These are phyloP conservation scores for Xylariaceae sp. DNA, from an alignment of 2,329 filamentous ascomycete genomes.

Conservation along the genomic window DNA sequence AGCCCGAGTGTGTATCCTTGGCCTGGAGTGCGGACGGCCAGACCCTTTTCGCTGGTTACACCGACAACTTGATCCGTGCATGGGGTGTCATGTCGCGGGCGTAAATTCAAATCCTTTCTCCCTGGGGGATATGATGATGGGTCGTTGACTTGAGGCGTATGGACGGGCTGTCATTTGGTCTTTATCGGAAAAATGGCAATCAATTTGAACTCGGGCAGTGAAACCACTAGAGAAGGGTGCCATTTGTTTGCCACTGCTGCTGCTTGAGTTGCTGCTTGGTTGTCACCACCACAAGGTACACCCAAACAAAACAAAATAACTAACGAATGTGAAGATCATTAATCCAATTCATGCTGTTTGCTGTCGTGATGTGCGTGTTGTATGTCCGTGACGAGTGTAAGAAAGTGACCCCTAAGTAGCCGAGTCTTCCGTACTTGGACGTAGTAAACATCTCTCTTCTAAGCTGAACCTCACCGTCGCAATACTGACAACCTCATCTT, in stretches of 20 bases:
- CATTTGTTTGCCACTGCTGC: conserved; percentile 19
- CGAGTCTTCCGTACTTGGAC: no score
- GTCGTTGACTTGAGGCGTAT: conserved; percentile 34
- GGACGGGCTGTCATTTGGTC: conserved; percentile 34
- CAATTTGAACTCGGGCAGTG: conserved; percentile 27
- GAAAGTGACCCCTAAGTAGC: no score
- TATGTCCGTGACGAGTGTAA: background rate
- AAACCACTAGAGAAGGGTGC: conserved; percentile 23
- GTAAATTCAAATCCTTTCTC: conserved; percentile 42
- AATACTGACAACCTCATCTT: no score
- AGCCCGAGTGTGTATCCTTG: conserved; percentile 95
- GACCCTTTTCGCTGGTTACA: conserved; percentile 99
- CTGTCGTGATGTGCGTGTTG: conserved; percentile 6
- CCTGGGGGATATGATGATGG: conserved; percentile 19
- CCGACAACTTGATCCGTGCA: conserved; percentile 97
- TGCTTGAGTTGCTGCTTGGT: conserved; percentile 20
- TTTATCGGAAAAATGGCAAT: conserved; percentile 33
- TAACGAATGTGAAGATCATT: conserved; percentile 30
- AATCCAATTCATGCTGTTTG: conserved; percentile 3
- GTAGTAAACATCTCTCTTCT: no score
- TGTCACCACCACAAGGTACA: conserved; percentile 29
- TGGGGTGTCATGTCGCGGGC: conserved; percentile 97
- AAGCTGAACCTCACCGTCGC: no score
- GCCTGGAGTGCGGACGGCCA: conserved; percentile 98
- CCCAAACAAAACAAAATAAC: conserved; percentile 27